Base-by-base conservation (phyloP, 2,329 filamentous ascomycete species). In the Aspergillus novoparasiticus region DNA sequence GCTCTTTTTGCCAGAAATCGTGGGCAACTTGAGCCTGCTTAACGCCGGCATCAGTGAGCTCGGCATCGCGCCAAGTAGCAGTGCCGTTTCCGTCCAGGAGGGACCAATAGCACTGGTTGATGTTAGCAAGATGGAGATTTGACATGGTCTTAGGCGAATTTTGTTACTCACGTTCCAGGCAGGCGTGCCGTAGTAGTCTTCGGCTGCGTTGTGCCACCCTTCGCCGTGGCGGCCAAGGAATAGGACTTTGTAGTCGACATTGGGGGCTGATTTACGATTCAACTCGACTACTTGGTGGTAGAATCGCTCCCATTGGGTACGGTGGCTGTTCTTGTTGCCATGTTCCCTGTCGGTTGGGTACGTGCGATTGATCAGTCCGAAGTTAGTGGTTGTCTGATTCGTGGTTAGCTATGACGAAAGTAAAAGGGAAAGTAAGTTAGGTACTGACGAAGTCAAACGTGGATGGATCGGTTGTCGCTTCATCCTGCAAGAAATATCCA, bases 141-240 rank as follows among this genome's bases (percentile, higher is more conserved):
- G 19, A 9, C 3, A 30, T 34, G 6, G 19, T 16, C 21, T 2
- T 39, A 39, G 36, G 30, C 16, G 21, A 9, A 1, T 9, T 19
- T n/a, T 41, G 39, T n/a, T 41, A 77, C 81, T 59, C 74, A 84
- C 83, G 72, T 89, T 86, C 87, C 86, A 89, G 0, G 82, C 84
- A 4, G 82, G 79, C 0, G 85, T 88, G 45, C 86, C 86, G 65
- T 87, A 88, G 67, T 79, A 84, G 2, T 76, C 72, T 70, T 89
- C 83, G 1, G 85, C 86, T 11, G 84, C 84, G 68, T 89, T 89
- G 74, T 89, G 85, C 68, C 78, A 84, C 11, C 86, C 86, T 71
- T 89, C 82, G 21, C 87, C 87, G 69, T 89, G 87, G 30, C 87
- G 82, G 41, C 84, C 86, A 57, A 87, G 74, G 73, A 85, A 87